phyloP scores from a whole-genome alignment of 2,329 filamentous ascomycete genomes.

The Xylogone sp. region DNA sequence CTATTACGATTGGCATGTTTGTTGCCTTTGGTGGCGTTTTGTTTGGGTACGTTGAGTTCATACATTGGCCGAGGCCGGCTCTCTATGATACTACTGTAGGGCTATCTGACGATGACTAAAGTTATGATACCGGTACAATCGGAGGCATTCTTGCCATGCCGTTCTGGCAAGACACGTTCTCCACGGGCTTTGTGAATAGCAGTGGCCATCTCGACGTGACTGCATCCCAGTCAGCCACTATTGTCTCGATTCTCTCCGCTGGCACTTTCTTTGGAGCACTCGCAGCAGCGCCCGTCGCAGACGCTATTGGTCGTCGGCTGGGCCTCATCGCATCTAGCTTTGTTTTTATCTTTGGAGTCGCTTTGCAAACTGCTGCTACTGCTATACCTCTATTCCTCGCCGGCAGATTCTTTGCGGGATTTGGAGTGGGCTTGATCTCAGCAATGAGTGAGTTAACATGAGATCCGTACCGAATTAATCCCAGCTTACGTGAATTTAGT shows the following conservation, averaged over 20 bases:
- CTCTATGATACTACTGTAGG: too few species aligned
- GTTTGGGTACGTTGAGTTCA: too few species aligned
- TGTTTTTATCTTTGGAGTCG: slow-evolving; percentile 65
- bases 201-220: slow-evolving; percentile 42
- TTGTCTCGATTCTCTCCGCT: slow-evolving; percentile 72
- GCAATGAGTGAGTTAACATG: too few species aligned
- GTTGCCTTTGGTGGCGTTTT: slow-evolving; percentile 59
- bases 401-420: slow-evolving; percentile 70
- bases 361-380: slow-evolving; percentile 60
- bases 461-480: too few species aligned
- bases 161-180: slow-evolving; percentile 46
- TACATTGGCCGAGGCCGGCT: too few species aligned
- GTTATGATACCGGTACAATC: slow-evolving; percentile 56
- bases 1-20: slow-evolving; percentile 50
- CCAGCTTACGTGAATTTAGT: slow-evolving; percentile 37
- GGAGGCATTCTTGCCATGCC: slow-evolving; percentile 55
- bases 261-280: slow-evolving; percentile 76
- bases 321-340: slow-evolving; percentile 58
- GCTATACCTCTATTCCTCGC: slow-evolving; percentile 62
- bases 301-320: slow-evolving; percentile 60
- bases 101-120: too few species aligned
- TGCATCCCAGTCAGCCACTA: slow-evolving; percentile 55
- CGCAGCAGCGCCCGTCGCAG: slow-evolving; percentile 55
- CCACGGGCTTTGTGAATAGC: slow-evolving; percentile 45
- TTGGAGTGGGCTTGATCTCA: slow-evolving; percentile 70